Base-by-base conservation (phyloP, 768 basidiomycete species). In the Tylopilus sp. region DNA sequence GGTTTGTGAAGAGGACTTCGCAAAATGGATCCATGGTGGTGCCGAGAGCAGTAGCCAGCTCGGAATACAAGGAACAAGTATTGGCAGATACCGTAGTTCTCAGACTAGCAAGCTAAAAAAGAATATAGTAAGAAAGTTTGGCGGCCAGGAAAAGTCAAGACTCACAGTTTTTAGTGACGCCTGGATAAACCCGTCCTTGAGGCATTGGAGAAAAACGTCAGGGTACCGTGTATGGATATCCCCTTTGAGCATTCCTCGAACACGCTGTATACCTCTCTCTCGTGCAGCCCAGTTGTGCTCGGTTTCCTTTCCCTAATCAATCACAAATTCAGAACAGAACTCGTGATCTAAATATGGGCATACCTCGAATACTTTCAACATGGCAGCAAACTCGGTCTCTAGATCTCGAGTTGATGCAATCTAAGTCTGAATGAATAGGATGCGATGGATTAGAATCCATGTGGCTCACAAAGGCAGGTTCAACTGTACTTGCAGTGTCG, bases 21-120 rank as follows among this genome's bases (percentile, higher is more conserved):
- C 85, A 86, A 61, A 88, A 81, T 0, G 84, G 85, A 64, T 98
- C 95, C 41, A 98, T 72, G 15, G 76, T 68, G 10, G 79, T 60
- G 40, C 83, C 83, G 26, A 98, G 79, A 15, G 81, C 73, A 26
- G 71, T 57, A 30, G 85, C 82, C 35, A 98, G 75, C 57, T 97
- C 93, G 39, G 68, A 58, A 62, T 95, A 90, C 44, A 97, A 77
- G 1, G 78, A 75, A 56, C 88, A 88, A 9, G 93, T 86, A 53
- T 88, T 86, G 10, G 78, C 73, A 6, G 92, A 77, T 42, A 98
- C 86, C 1, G 95, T 98, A 20, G 97, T 99, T 36, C 97, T 83
- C 53, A 99, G 73, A 72, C 91, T 95, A 28, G 77, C 75, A 22
- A 97, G 77, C 95, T 98, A 61, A 54, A 52, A 33, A 25, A 48